Evolutionary conservation across 192 early-diverging fungal species (phyloP), one percentile per base, ranked within the genome.

Genomic region (Umbelopsis vinacea): DNA sequence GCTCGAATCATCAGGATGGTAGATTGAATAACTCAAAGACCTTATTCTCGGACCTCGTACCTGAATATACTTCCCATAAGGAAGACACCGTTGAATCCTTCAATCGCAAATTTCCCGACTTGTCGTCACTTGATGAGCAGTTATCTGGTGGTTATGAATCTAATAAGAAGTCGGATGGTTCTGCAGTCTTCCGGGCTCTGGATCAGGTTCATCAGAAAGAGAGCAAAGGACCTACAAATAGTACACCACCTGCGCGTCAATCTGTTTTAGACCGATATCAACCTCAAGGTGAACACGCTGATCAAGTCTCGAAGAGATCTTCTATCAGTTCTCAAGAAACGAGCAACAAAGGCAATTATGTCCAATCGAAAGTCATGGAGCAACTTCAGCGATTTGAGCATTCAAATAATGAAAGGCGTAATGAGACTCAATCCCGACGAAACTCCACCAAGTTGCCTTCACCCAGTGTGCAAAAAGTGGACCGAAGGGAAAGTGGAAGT

Each of bases 341-440:
- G 29, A 63, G 26, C 15, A 37, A 35, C 33, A 63, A 63, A 33
- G 57, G 57, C 0, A 63, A 63, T 17, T 35, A 63, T n/a, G 37
- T 63, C 3, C 57, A 63, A 17, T 63, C 57, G 7, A 63, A 63
- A 63, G 57, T 63, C 33, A 63, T 37, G 57, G 29, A 63, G 57
- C 57, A 63, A 5, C 57, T 63, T 12, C 57, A 63, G 10, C 57
- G 57, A n/a, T 63, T 63, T 37, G 57, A 63, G 35, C 26, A 35
- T 29, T 33, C 57, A 17, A 63, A 19, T 29, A 63, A 63, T 17
- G 57, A 63, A 11, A 29, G 57, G 26, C 26, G 33, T n/a, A 35
- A 22, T 63, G 33, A 63, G 6, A 22, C 1, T 12, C 57, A 35
- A 7, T 19, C 33, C 11, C 26, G 33, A 63, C 57, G 57, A 12